Conservation (phyloP, 2,329 filamentous ascomycete genomes). For the Talaromyces pinophilus region DNA sequence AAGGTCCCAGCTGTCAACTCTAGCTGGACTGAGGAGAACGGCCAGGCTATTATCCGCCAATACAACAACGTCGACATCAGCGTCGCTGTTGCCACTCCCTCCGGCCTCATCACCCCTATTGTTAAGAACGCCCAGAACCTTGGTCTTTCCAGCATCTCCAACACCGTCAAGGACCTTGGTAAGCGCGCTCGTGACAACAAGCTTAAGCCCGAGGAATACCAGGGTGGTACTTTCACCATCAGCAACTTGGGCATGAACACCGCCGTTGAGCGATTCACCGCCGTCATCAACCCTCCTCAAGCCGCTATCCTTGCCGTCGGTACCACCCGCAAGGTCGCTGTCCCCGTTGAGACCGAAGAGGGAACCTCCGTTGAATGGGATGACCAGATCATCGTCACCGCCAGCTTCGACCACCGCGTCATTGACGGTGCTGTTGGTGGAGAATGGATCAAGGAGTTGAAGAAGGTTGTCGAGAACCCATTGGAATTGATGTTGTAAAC, state of each 20-base stretch:
- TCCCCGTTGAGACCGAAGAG: constrained; percentile 82
- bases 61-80: constrained; percentile 92
- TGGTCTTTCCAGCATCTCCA: constrained; percentile 84
- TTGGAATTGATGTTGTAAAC: constrained; percentile 85
- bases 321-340: constrained; percentile 90
- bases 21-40: constrained; percentile 80
- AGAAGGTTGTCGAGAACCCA: constrained; percentile 97
- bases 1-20: constrained; percentile 97
- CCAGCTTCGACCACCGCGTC: constrained; percentile 98
- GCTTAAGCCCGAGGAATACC: constrained; percentile 99
- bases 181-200: constrained; percentile 96
- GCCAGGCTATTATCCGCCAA: constrained; percentile 79
- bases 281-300: constrained; percentile 98
- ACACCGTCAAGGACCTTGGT: constrained; percentile 90
- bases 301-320: constrained; percentile 93
- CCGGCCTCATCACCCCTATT: constrained; percentile 95
- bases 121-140: constrained; percentile 85
- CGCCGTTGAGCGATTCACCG: constrained; percentile 94
- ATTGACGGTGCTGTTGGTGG: constrained; percentile 94
- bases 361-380: constrained; percentile 84
- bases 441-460: constrained; percentile 95
- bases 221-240: constrained; percentile 98
- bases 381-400: constrained; percentile 93
- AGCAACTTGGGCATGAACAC: constrained; percentile 99
- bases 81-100: constrained; percentile 90